phyloP scores from a whole-genome alignment of 2,329 filamentous ascomycete species.

The Trichoderma lentiforme region DNA sequence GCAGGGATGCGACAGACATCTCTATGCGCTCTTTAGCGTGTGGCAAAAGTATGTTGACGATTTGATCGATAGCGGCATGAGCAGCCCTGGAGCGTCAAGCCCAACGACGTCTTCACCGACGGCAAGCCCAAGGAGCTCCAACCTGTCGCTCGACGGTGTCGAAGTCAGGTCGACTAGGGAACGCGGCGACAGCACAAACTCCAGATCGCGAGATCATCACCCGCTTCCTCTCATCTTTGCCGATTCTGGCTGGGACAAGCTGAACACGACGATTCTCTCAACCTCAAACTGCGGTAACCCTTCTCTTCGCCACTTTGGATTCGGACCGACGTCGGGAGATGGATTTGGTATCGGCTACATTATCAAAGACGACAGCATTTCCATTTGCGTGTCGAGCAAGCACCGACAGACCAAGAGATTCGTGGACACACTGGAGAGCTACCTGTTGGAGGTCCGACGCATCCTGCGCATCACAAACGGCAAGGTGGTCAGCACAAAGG shows the following conservation, averaged over 20 bases:
- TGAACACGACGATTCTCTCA: constrained; percentile 90
- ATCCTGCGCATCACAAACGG: constrained; percentile 67
- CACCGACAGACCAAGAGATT: constrained; percentile 90
- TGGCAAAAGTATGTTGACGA: constrained; percentile 89
- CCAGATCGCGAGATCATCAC: constrained; percentile 45
- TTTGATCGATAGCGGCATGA: constrained; percentile 48
- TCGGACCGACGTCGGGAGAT: constrained; percentile 88
- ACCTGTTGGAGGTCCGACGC: constrained; percentile 85
- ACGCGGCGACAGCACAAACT: constrained; percentile 54
- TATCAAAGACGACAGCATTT: constrained; percentile 77
- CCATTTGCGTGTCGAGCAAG: constrained; percentile 88
- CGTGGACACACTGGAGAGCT: constrained; percentile 84
- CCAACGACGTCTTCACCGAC: constrained; percentile 49
- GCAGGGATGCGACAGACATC: constrained; percentile 84
- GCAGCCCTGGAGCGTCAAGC: constrained; percentile 63
- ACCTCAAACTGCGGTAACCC: constrained; percentile 99
- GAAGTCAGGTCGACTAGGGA: constrained; percentile 39
- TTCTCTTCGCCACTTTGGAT: constrained; percentile 89
- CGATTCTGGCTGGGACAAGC: constrained; percentile 87
- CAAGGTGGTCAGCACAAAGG: constrained; percentile 40
- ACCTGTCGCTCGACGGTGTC: constrained; percentile 33
- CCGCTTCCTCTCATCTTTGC: constrained; percentile 76
- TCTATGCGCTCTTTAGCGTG: constrained; percentile 90
- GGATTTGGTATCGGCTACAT: constrained; percentile 99
- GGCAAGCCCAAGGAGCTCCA: constrained; percentile 34